Base-by-base conservation (phyloP, 2,329 filamentous ascomycete species). In the Ramichloridium luteum region DNA sequence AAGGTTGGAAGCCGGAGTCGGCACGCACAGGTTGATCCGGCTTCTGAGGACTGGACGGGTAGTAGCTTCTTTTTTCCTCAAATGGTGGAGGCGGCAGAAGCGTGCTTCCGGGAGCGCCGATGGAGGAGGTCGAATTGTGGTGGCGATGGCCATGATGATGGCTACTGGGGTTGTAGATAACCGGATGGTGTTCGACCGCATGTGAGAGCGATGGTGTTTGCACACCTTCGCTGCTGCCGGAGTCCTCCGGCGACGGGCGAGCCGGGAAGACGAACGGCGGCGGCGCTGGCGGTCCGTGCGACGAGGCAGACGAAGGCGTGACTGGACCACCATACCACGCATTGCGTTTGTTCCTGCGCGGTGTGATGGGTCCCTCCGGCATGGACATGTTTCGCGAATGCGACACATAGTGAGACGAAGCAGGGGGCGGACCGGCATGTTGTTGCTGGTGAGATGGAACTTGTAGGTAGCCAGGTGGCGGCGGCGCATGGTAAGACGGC, bases 301-400 rank as follows among this genome's bases (percentile, higher is more conserved):
- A n/a, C n/a, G n/a, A n/a, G n/a, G n/a, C n/a, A n/a, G n/a, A n/a
- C 6, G 31, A 27, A 14, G 42, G 36, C 11, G 40, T 45, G 16
- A 48, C 40, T 18, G 67, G 67, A 8, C 67, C 68, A 36, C 81
- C 73, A 46, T 83, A 83, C 78, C 79, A 85, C 1, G 68, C 80
- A 37, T 77, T 74, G 3, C 80, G 69, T 49, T 80, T 81, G 16
- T 60, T 61, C 40, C 72, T 74, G 6, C 72, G 66, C 3, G 70
- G 63, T 0, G 70, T 73, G 6, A 66, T 60, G 38, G 51, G 36
- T 56, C 54, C 43, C 53, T 58, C 40, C 44, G 59, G 37, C 52
- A 54, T 47, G 49, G 41, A 48, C 43, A 41, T 46, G 49, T 39
- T 47, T 46, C 57, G 55, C 42, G 54, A 52, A 25, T 38, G 39